Base-by-base conservation (phyloP, 176 grass and related monocot genomes). In the Aechmea fasciata region DNA sequence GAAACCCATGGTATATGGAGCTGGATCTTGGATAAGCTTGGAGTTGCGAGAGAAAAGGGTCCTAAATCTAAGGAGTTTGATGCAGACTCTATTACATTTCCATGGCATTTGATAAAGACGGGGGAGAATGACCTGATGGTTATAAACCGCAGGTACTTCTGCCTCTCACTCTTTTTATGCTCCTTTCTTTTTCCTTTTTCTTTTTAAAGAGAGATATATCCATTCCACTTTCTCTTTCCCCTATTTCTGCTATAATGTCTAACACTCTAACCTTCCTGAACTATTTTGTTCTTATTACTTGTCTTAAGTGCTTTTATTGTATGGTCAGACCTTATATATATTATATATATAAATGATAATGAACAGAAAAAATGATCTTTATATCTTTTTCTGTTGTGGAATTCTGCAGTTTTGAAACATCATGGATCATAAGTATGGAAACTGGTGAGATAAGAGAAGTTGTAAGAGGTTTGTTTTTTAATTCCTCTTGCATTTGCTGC, bases 11-110 rank as follows among this genome's bases (percentile, higher is more conserved):
- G 85, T 12, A 73, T 80, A 52, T 92, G 84, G 86, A 85, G 78
- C 64, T 90, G 93, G 93, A 83, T 97, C 70, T 75, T 83, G n/a
- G 74, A 87, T 82, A 90, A 90, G 71, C 82, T 96, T 77, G 93
- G 86, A 50, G 71, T 90, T 51, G 79, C 50, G 81, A 89, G 66
- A 57, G 81, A 90, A 77, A 71, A 80, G 72, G 22, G 47, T 79
- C 61, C 75, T 51, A 71, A 61, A 71, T 50, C 74, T 82, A 57
- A 72, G 71, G 66, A 83, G 52, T 64, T 87, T 66, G 71, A 76
- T 79, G 55, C 69, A 63, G 79, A 86, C 11, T 71, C 73, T 22
- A 67, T 87, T 65, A 28, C 64, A 73, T 80, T 84, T 76, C 93
- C 89, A 28, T 90, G 88, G 93, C 84, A 89, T 83, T 76, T 96